A percentile compares a stretch with the other conserved stretches of the same genome.
Evolutionary conservation across 202 grass and related monocot species (phyloP).

Genomic region (Digitaria exilis): DNA sequence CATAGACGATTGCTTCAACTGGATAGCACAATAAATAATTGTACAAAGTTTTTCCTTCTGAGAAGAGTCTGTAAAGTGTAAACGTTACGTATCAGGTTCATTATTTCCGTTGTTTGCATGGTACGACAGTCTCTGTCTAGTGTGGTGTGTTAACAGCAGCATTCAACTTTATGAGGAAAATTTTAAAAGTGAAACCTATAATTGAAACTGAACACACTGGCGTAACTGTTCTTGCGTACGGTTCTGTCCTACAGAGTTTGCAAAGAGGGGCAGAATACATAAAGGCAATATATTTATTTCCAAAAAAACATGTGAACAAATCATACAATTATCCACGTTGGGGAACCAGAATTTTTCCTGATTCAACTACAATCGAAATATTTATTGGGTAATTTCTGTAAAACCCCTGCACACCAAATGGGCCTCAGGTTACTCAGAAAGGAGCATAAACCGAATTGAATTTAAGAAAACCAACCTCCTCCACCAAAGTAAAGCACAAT

Average conservation of each 20-base stretch:
- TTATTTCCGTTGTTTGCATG: background rate
- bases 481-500: background rate
- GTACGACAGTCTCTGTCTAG: background rate
- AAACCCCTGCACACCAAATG: background rate
- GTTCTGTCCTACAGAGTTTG: background rate
- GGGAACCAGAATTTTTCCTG: background rate
- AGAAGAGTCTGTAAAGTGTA: background rate
- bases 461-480: background rate
- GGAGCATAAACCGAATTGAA: background rate
- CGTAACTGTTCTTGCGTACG: background rate
- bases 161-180: background rate
- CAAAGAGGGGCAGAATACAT: background rate
- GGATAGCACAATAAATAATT: background rate
- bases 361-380: background rate
- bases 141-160: background rate
- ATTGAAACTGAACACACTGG: background rate
- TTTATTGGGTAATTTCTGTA: background rate
- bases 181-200: background rate
- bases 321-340: background rate
- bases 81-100: background rate
- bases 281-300: background rate
- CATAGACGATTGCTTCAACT: background rate
- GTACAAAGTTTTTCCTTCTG: background rate
- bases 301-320: background rate
- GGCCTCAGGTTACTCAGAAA: background rate